These are phyloP conservation scores for Salix purpurea DNA, from an alignment of 345 rosid genomes.

Conservation along the genomic window DNA sequence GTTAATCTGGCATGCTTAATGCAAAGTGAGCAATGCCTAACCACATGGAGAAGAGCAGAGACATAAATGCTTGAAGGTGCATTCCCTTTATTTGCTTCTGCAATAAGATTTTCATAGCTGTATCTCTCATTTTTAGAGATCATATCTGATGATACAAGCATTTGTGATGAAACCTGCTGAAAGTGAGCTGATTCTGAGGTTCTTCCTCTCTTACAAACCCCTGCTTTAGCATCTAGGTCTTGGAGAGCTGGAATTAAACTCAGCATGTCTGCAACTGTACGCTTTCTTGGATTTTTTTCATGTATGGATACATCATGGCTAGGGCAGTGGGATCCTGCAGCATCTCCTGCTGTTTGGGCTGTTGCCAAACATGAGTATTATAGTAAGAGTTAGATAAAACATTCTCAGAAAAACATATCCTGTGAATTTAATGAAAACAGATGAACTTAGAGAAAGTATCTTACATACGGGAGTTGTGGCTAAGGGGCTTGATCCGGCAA, in stretches of 20 bases:
- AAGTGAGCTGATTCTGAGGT: constrained; percentile 30
- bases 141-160: constrained; percentile 37
- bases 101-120: constrained; percentile 74
- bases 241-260: constrained; percentile 77
- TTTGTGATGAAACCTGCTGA: constrained; percentile 43
- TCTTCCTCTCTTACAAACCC: constrained; percentile 52
- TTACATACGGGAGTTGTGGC: constrained; percentile 74
- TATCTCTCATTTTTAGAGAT: constrained; percentile 45
- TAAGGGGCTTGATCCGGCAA: constrained; percentile 39
- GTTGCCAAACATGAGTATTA: constrained; percentile 31
- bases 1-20: constrained; percentile 94
- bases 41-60: constrained; percentile 86
- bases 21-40: constrained; percentile 85
- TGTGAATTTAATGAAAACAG: constrained; percentile 1
- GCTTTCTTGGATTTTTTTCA: constrained; percentile 56
- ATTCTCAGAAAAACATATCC: background rate
- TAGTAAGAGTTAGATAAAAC: constrained; percentile 7
- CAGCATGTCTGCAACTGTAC: constrained; percentile 63
- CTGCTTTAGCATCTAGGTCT: constrained; percentile 36
- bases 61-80: constrained; percentile 75
- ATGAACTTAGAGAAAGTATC: constrained; percentile 37
- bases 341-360: constrained; percentile 52
- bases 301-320: constrained; percentile 41
- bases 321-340: constrained; percentile 25
- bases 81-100: constrained; percentile 95